Evolutionary conservation across 2,329 filamentous ascomycete genomes (phyloP).

Genomic region (Fusarium paranaense): DNA sequence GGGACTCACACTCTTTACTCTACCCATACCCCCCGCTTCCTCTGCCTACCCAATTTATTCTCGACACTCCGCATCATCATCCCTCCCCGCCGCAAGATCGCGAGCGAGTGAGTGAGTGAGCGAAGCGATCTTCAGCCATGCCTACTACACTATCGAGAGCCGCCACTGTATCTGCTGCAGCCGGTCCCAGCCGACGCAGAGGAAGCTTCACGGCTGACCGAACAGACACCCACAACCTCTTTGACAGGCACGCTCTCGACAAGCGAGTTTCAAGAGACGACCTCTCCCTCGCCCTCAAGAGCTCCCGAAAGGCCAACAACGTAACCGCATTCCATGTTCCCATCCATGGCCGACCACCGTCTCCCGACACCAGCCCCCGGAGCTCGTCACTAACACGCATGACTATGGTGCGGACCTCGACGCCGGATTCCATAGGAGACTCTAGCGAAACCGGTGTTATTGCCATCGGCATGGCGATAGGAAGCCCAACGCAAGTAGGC

Average conservation of each 20-base stretch:
- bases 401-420: constrained; percentile 54
- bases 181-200: constrained; percentile 37
- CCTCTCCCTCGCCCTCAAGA: constrained; percentile 47
- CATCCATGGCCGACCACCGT: constrained; percentile 55
- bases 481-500: constrained; percentile 70
- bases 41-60: constrained; percentile 34
- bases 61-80: constrained; percentile 24
- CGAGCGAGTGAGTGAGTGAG: not conserved
- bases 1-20: constrained; percentile 37
- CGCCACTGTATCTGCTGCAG: constrained; percentile 38
- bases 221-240: constrained; percentile 20
- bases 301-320: constrained; percentile 47
- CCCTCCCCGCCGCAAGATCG: constrained; percentile 24
- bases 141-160: constrained; percentile 40
- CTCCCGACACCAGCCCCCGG: constrained; percentile 56
- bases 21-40: constrained; percentile 15
- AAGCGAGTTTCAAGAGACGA: constrained; percentile 61
- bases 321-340: constrained; percentile 56
- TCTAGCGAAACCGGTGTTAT: constrained; percentile 43
- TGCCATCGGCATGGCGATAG: constrained; percentile 79
- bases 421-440: constrained; percentile 57
- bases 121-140: constrained; percentile 35
- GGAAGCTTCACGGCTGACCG: constrained; percentile 40
- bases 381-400: constrained; percentile 44
- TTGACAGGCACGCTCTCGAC: constrained; percentile 38